Base-by-base conservation (phyloP, 2,329 filamentous ascomycete species). In the Coniochaeta pulveracea region DNA sequence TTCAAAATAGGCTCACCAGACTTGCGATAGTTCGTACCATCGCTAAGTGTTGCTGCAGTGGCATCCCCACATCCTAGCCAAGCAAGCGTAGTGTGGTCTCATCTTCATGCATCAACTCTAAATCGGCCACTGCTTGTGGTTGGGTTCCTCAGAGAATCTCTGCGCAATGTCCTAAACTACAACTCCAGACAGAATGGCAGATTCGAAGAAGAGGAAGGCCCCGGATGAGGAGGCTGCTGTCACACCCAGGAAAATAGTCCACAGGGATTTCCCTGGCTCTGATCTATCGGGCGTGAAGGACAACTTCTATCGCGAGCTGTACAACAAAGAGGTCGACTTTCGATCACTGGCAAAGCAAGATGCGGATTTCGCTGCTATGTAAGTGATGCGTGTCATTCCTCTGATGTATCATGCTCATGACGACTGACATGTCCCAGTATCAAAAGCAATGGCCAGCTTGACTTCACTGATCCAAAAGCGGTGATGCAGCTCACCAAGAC, bases 401-500 rank as follows among this genome's bases (percentile, higher is more conserved):
- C 10, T 28, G 6, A 18, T 9, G 8, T n/a, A 15, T n/a, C 21
- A n/a, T 23, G n/a, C 28, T 31, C n/a, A 31, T n/a, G 28, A 19
- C 19, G 14, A n/a, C 19, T 36, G 8, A 38, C 23, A 4, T 25
- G n/a, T 14, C 5, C 1, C 36, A 63, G 59, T 6, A 43, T 61
- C 24, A 56, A 57, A 22, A 43, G 35, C 6, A 43, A 55, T 11
- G 52, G 60, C 7, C 73, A 79, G 42, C 63, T 94, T 17, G 76
- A 95, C 57, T 96, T 96, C 47, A 78, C 74, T 33, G 71, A 94
- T 47, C 80, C 88, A 4, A 60, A 67, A 32, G 75, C 84, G 15
- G 73, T 93, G 7, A 72, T 81, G 72, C 86, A 77, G 44, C 64
- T 96, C 31, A 93, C 88, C 9, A 86, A 81, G 49, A 78, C 79